phyloP scores from a whole-genome alignment of 116 monocot genomes.

The Dioscorea cayenensis region DNA sequence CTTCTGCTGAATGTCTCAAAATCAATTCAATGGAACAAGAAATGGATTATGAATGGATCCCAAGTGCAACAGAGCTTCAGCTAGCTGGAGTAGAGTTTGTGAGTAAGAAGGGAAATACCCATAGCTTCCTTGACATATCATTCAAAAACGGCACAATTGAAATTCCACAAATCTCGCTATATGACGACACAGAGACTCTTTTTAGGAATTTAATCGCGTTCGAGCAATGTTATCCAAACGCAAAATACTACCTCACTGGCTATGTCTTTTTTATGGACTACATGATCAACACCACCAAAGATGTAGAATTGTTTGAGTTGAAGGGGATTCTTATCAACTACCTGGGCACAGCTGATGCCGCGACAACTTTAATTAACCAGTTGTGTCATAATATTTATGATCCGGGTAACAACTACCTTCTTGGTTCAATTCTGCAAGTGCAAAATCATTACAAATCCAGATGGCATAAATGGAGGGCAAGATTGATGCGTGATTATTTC shows the following conservation, averaged over 20 bases:
- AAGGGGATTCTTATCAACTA: slow-evolving; percentile 2
- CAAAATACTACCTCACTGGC: not conserved
- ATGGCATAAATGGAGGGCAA: slow-evolving; percentile 6
- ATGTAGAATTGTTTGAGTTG: not conserved
- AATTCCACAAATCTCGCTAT: not conserved
- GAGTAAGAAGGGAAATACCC: not conserved
- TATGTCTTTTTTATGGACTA: slow-evolving; percentile 1
- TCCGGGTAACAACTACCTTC: not conserved
- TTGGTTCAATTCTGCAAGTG: not conserved
- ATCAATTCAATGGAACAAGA: not conserved
- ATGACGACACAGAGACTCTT: not conserved
- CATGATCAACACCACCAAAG: not conserved
- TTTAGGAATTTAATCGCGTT: not conserved
- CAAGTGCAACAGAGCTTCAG: slow-evolving; percentile 5
- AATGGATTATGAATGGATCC: not conserved
- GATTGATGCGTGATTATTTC: slow-evolving; percentile 14
- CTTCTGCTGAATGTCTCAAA: not conserved
- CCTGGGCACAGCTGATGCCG: not conserved
- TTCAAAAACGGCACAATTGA: not conserved
- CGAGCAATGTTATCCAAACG: not conserved
- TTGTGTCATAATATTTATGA: not conserved
- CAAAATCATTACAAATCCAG: not conserved
- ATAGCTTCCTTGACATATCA: not conserved
- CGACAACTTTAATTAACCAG: not conserved
- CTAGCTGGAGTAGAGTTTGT: slow-evolving; percentile 1